Base-by-base conservation (phyloP, 192 early-diverging fungal genomes). In the Rhizoclosmatium sp. region DNA sequence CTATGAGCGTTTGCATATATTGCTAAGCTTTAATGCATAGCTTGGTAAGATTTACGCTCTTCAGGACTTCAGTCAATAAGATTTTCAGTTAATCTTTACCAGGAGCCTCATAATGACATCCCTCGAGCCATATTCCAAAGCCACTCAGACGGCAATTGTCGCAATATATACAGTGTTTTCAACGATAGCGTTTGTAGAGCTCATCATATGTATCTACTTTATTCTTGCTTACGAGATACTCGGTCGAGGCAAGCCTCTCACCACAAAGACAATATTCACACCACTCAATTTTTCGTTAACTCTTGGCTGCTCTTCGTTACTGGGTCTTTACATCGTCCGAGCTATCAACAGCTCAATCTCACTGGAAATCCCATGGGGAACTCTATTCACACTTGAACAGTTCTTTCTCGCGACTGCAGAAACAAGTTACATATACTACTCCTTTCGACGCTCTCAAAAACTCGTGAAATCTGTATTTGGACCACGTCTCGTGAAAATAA, bases 271-370 rank as follows among this genome's bases (percentile, higher is more conserved):
- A 16, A 16, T 75, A 7, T 60, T 64, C 46, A 75, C 73, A 23
- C 73, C 73, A 19, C 16, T 75, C 42, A 75, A 75, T 62, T 10
- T 75, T 41, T 41, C 58, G 0, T 45, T 75, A 49, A 10, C 62
- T 3, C 31, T 75, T 19, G 73, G 73, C 2, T 23, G 19, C 2
- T 4, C 46, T 3, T 60, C 59, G 19, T 2, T 64, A 14, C n/a
- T 45, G 3, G 41, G 14, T 45, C 16, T 75, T 1, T 75, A 64
- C 19, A 47, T 59, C 10, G 23, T 64, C 9, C 58, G 46, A 16
- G 58, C 60, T 0, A 2, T 64, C 2, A 31, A 46, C 56, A 12
- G n/a, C 23, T 3, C 42, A 9, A 14, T 7, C 2, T 60, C 73
- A 23, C 61, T 75, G 2, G 56, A 19, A 5, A 59, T 64, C 46